A percentile compares a stretch with the other conserved stretches of the same genome.
Conservation (phyloP, 768 basidiomycete genomes). For the Cystofilobasidium capitatum region DNA sequence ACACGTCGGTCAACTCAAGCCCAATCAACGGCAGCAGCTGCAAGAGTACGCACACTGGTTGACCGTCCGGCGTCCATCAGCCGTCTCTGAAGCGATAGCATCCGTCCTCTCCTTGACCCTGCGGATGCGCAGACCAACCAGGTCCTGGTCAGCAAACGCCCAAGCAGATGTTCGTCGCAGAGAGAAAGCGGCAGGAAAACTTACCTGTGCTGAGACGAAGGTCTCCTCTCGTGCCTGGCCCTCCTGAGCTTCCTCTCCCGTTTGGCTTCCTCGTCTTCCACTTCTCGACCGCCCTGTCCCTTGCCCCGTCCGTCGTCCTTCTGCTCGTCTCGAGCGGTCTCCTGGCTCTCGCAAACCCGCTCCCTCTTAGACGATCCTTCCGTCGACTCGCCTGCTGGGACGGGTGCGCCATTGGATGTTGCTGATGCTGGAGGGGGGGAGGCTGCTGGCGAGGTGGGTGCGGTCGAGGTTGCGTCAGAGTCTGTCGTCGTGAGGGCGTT, state of each 20-base stretch:
- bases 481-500: too few relatives aligned
- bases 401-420: too few relatives aligned
- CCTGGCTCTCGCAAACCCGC: too few relatives aligned
- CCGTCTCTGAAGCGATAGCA: constrained; percentile 7
- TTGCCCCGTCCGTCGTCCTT: too few relatives aligned
- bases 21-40: not conserved
- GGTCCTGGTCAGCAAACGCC: not conserved
- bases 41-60: constrained; percentile 18
- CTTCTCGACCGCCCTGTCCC: not conserved
- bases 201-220: not conserved
- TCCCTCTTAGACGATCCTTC: too few relatives aligned
- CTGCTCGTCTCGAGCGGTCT: too few relatives aligned
- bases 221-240: not conserved
- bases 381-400: too few relatives aligned
- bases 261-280: not conserved
- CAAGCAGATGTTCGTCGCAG: too few relatives aligned
- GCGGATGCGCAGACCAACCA: not conserved
- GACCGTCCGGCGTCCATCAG: constrained; percentile 20
- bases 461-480: too few relatives aligned
- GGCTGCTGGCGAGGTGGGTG: too few relatives aligned
- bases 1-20: too few relatives aligned
- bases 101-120: constrained; percentile 25
- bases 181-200: not conserved
- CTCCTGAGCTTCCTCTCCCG: not conserved
- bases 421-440: too few relatives aligned